Evolutionary conservation across 768 basidiomycete genomes (phyloP).

Genomic region (Podaxis sp.): DNA sequence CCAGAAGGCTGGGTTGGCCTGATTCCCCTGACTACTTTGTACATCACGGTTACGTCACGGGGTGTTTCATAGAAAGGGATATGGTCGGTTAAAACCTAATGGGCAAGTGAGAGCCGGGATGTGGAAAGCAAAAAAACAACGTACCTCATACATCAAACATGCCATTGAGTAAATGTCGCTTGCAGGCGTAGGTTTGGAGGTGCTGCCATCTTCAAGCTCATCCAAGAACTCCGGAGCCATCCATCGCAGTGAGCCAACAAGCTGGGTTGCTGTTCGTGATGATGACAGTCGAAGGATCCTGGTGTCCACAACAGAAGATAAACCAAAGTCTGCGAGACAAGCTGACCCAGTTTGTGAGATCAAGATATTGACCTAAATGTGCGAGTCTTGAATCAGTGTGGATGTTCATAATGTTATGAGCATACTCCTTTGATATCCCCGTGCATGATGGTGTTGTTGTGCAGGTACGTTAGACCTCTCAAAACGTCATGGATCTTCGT

Average conservation of each 20-base stretch:
- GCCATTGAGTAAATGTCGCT: slow-evolving; percentile 18
- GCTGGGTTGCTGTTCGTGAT: not conserved
- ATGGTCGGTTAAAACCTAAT: slow-evolving; percentile 16
- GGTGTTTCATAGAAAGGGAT: slow-evolving; percentile 17
- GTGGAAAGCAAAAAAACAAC: not conserved
- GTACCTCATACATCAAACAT: slow-evolving; percentile 17
- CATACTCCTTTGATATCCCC: slow-evolving; percentile 20
- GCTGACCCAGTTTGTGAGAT: not conserved
- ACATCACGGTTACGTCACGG: slow-evolving; percentile 15
- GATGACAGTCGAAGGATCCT: not conserved
- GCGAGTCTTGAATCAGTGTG: not conserved
- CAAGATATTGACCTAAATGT: not conserved
- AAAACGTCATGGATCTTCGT: slow-evolving; percentile 13
- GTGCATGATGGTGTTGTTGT: slow-evolving; percentile 12
- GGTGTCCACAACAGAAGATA: not conserved
- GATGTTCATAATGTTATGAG: not conserved
- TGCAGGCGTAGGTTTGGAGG: not conserved
- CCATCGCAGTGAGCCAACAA: not conserved
- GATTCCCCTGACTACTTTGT: slow-evolving; percentile 14
- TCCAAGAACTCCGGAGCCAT: slow-evolving; percentile 9
- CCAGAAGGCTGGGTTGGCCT: slow-evolving; percentile 11
- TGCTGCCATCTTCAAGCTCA: not conserved
- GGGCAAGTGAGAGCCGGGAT: too few species aligned
- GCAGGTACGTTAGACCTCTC: slow-evolving; percentile 14
- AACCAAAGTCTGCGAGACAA: not conserved